Evolutionary conservation across 805 yeast genomes (phyloP).

Genomic region (Candida oleophila): DNA sequence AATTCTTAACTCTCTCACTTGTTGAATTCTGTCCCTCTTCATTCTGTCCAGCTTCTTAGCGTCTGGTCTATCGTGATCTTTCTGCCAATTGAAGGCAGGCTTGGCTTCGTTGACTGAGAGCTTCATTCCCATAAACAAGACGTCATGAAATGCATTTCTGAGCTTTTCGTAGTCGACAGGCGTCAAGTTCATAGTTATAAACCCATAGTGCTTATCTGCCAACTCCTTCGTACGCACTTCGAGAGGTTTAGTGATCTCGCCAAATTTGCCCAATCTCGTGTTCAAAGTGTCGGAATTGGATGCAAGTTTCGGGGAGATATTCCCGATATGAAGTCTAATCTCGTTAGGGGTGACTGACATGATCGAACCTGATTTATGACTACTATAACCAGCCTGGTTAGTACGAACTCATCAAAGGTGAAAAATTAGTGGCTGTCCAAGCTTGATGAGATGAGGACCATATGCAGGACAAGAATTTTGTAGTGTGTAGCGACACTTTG

Average conservation of each 20-base stretch:
- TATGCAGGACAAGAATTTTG: conserved; percentile 2
- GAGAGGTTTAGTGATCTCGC: conserved; percentile 47
- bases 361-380: neutral
- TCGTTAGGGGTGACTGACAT: neutral
- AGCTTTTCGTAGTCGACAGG: conserved; percentile 48
- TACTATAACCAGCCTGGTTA: neutral
- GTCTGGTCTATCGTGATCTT: conserved; percentile 45
- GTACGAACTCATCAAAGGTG: too few species aligned
- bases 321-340: conserved; percentile 61
- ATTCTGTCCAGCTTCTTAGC: conserved; percentile 22
- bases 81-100: conserved; percentile 50
- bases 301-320: conserved; percentile 55
- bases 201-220: conserved; percentile 61
- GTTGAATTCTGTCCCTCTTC: conserved; percentile 31
- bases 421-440: too few species aligned
- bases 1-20: conserved; percentile 39
- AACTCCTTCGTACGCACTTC: conserved; percentile 57
- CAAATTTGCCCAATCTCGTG: conserved; percentile 61
- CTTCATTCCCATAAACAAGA: conserved; percentile 71
- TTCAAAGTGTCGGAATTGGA: conserved; percentile 46
- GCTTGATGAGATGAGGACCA: conserved; percentile 9
- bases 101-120: conserved; percentile 63
- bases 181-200: conserved; percentile 55
- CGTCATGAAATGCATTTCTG: conserved; percentile 61
- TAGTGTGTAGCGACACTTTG: neutral